Percentiles rank a stretch among this genome's conserved stretches.
phyloP scores from a whole-genome alignment of 2,329 filamentous ascomycete species.

The Fonsecaea monophora region DNA sequence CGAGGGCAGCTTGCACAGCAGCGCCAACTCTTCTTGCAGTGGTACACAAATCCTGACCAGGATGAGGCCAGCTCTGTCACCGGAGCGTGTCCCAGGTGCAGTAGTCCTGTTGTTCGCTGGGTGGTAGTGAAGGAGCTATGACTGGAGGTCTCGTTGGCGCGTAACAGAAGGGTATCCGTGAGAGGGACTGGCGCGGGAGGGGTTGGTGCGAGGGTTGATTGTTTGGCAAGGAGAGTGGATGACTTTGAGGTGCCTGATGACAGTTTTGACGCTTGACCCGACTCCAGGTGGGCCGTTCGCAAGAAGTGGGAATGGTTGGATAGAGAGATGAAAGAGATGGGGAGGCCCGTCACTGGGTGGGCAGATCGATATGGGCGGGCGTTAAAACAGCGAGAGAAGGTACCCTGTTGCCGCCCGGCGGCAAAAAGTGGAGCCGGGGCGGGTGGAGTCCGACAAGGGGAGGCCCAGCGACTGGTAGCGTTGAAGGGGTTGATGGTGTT shows the following conservation, averaged over 20 bases:
- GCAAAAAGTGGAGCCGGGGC: constrained; percentile 28
- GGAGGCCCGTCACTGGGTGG: constrained; percentile 23
- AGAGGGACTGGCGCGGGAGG: constrained; percentile 27
- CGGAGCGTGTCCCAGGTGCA: constrained; percentile 32
- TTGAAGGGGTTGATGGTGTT: constrained; percentile 19
- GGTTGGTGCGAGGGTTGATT: constrained; percentile 14
- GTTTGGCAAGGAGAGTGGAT: constrained; percentile 29
- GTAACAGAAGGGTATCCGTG: constrained; percentile 31
- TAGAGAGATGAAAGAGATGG: constrained; percentile 19
- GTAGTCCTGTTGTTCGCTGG: constrained; percentile 22
- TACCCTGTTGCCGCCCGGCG: constrained; percentile 32
- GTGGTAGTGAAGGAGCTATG: constrained; percentile 24
- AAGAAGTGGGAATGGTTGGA: constrained; percentile 24
- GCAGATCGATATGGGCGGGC: constrained; percentile 16
- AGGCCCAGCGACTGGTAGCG: background rate
- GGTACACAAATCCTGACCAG: constrained; percentile 34
- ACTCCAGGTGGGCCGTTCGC: constrained; percentile 16
- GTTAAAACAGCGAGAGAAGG: constrained; percentile 33
- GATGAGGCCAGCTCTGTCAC: constrained; percentile 39
- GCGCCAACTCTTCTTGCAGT: constrained; percentile 22
- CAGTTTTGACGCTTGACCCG: constrained; percentile 15
- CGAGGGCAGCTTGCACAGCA: constrained; percentile 27
- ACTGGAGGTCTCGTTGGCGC: constrained; percentile 35
- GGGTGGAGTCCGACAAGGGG: constrained; percentile 12
- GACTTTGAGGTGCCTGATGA: constrained; percentile 28